Base-by-base conservation (phyloP, 345 rosid genomes). In the Salix arbutifolia region DNA sequence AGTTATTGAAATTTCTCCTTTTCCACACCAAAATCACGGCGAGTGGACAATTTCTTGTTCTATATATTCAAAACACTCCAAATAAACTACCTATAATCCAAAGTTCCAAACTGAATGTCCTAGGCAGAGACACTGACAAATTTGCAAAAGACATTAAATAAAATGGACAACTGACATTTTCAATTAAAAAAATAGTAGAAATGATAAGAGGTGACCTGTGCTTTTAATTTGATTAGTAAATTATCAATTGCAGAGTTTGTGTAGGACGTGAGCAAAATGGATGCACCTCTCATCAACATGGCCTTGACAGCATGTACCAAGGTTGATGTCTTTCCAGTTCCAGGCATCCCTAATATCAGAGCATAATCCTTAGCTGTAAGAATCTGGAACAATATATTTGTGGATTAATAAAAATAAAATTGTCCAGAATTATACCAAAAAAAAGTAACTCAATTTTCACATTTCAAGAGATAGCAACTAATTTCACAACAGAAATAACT, bases 201-300 rank as follows among this genome's bases (percentile, higher is more conserved):
- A 83, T 70, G 69, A 86, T 62, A 25, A 80, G 73, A 80, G 69
- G 82, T 83, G 74, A 96, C 99, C 99, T 96, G 99, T 72, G 95
- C 85, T 86, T 92, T 93, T 88, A 96, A 79, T 84, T 96, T 96
- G 91, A 92, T 87, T 72, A 96, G 91, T 85, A 96, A 84, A 89
- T 93, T 96, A 87, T 96, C 99, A 79, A 96, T 89, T 30, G 99
- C 99, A 67, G 99, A 90, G 90, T 96, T 96, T 82, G 99, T 96
- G 89, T 93, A 96, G 75, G 99, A 96, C 11, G 99, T 91, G 78
- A 93, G 94, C 87, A 96, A 89, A 83, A 96, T 87, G 74, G 99
- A 88, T 84, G 99, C 87, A 72, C 98, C 98, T 87, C 97, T 90
- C 82, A 91, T 85, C 88, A 93, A 83, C 88, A 96, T 86, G 77